These are phyloP conservation scores for Fusarium anguioides DNA, from an alignment of 2,329 filamentous ascomycete species.

Conservation along the genomic window DNA sequence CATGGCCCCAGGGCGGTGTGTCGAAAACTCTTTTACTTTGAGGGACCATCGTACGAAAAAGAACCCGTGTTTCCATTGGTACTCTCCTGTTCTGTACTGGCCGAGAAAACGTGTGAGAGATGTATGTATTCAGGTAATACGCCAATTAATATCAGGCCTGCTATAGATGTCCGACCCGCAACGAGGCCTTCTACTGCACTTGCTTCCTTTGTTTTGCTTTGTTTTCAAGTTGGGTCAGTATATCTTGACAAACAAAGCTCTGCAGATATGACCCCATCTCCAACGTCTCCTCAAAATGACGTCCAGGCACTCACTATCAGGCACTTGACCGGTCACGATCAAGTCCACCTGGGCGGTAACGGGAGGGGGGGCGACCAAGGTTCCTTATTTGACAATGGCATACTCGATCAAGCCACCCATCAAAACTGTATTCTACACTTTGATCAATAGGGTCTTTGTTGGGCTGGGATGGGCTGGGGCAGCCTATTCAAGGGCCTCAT, in stretches of 20 bases:
- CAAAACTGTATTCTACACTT: conserved; percentile 7
- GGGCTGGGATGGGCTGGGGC: conserved; percentile 9
- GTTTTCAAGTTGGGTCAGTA: too few relatives aligned
- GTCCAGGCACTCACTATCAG: conserved; percentile 31
- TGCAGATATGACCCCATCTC: conserved; percentile 26
- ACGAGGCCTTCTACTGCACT: conserved; percentile 27
- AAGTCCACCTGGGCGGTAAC: conserved; percentile 37
- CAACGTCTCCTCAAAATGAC: conserved; percentile 33
- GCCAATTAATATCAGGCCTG: conserved; percentile 28
- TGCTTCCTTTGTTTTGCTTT: too few relatives aligned
- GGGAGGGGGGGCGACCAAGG: conserved; percentile 43
- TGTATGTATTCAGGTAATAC: conserved; percentile 12
- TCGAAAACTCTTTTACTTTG: conserved; percentile 30
- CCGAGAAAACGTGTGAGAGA: conserved; percentile 34
- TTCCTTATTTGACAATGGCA: conserved; percentile 52
- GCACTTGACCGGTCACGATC: conserved; percentile 37
- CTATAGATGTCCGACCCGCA: conserved; percentile 9
- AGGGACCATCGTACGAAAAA: conserved; percentile 36
- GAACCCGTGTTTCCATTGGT: conserved; percentile 33
- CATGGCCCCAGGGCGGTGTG: conserved; percentile 42
- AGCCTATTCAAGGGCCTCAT: conserved; percentile 32
- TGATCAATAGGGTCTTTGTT: conserved; percentile 17
- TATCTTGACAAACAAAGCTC: not conserved
- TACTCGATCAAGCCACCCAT: conserved; percentile 19
- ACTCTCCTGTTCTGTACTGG: conserved; percentile 26